Conservation (phyloP, 768 basidiomycete species). For the Tremella mesenterica region DNA sequence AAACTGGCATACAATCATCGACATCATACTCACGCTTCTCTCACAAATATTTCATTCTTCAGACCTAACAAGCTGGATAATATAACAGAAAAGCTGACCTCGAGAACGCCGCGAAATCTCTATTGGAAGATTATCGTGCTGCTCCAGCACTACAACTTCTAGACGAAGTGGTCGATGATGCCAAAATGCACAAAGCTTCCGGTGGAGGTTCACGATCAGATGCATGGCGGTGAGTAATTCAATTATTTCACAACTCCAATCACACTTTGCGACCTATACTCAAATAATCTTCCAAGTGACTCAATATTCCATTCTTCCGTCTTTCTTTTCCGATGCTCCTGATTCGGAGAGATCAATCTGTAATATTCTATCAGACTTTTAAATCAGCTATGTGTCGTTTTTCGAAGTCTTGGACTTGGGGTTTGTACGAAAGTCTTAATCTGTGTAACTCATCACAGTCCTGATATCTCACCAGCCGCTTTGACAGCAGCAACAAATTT, state of each 20-base stretch:
- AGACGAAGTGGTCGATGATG: conserved; percentile 32
- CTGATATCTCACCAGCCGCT: conserved; percentile 33
- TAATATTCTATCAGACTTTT: too few species aligned
- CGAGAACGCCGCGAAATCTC: conserved; percentile 13
- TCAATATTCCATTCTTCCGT: too few species aligned
- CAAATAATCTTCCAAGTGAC: not conserved
- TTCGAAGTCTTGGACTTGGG: too few species aligned
- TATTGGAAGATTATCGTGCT: conserved; percentile 31
- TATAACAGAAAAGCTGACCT: not conserved
- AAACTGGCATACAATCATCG: not conserved
- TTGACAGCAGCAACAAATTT: conserved; percentile 35
- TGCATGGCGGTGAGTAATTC: conserved; percentile 40
- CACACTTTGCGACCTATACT: too few species aligned
- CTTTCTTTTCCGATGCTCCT: too few species aligned
- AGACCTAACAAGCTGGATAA: too few species aligned
- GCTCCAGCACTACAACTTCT: conserved; percentile 26
- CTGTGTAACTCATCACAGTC: conserved; percentile 16
- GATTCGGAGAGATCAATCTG: too few species aligned
- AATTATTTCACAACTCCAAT: too few species aligned
- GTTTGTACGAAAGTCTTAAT: too few species aligned
- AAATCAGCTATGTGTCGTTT: too few species aligned
- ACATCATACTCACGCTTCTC: not conserved
- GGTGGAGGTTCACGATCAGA: conserved; percentile 14
- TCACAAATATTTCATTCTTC: too few species aligned
- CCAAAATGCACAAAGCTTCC: conserved; percentile 12